Evolutionary conservation across 2,329 filamentous ascomycete species (phyloP).

Genomic region (Metarhizium brunneum): DNA sequence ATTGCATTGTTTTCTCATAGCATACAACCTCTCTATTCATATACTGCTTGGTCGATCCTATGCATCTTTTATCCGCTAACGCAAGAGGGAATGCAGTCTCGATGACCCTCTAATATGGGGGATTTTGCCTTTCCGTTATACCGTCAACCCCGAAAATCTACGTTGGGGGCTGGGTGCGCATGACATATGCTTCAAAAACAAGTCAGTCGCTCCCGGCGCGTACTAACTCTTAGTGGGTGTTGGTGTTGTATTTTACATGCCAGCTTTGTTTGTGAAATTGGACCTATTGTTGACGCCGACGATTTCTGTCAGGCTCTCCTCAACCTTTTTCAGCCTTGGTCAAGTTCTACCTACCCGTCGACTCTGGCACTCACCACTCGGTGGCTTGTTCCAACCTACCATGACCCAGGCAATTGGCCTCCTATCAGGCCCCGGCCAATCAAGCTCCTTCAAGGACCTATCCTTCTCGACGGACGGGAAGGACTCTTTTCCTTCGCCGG

Average conservation of each 20-base stretch:
- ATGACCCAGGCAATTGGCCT: conserved; percentile 78
- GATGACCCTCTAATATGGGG: conserved; percentile 97
- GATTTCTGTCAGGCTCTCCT: conserved; percentile 42
- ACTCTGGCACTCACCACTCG: conserved; percentile 63
- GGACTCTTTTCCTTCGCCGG: conserved; percentile 62
- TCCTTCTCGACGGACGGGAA: conserved; percentile 57
- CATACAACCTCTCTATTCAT: background rate
- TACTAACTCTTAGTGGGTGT: background rate
- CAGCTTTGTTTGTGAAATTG: background rate
- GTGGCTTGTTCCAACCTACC: conserved; percentile 84
- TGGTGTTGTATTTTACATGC: background rate
- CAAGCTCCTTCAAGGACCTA: conserved; percentile 37
- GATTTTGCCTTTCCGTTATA: conserved; percentile 65
- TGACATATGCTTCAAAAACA: conserved; percentile 89
- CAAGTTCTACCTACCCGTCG: conserved; percentile 90
- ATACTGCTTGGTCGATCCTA: background rate
- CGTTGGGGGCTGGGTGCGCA: conserved; percentile 88
- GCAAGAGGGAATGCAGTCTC: conserved; percentile 43
- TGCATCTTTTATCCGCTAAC: background rate
- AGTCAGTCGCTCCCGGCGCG: conserved; percentile 37
- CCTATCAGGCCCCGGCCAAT: conserved; percentile 48
- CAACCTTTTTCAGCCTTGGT: conserved; percentile 77
- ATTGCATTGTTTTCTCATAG: background rate
- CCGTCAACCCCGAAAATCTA: conserved; percentile 62
- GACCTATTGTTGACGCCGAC: background rate